These are phyloP conservation scores for Chlamydomonas reinhardtii DNA, from an alignment of 163 green algal species.

Conservation along the genomic window DNA sequence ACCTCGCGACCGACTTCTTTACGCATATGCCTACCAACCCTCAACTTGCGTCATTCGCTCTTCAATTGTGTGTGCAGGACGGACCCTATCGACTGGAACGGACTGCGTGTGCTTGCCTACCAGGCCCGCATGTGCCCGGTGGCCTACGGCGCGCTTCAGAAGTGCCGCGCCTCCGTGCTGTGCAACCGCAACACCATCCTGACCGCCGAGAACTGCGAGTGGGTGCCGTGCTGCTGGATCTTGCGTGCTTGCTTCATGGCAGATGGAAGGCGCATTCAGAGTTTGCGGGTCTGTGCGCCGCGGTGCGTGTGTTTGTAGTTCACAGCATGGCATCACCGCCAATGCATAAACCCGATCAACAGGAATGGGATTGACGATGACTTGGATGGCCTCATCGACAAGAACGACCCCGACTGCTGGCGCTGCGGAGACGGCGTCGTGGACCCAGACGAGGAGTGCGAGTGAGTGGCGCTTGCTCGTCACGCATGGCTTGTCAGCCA, in stretches of 20 bases:
- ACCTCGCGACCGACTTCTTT: too few species aligned
- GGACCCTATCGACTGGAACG: conserved; percentile 37
- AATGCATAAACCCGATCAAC: too few species aligned
- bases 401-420: conserved; percentile 38
- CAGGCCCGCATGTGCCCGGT: conserved; percentile 36
- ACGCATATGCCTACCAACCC: too few species aligned
- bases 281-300: too few species aligned
- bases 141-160: conserved; percentile 15
- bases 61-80: not conserved
- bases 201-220: conserved; percentile 35
- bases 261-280: too few species aligned
- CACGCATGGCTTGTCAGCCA: too few species aligned
- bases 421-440: conserved; percentile 37
- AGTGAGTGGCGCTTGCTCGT: too few species aligned
- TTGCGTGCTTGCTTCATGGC: too few species aligned
- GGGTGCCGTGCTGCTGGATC: too few species aligned
- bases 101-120: conserved; percentile 38
- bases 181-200: conserved; percentile 51
- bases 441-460: conserved; percentile 48
- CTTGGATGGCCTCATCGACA: not conserved
- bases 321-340: too few species aligned
- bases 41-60: too few species aligned
- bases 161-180: conserved; percentile 49
- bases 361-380: conserved; percentile 27
- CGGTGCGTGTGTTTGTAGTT: too few species aligned